Percentiles rank a stretch among this genome's conserved stretches.
Evolutionary conservation across 495 filamentous ascomycete genomes (phyloP).

Genomic region (Neurospora sp.): DNA sequence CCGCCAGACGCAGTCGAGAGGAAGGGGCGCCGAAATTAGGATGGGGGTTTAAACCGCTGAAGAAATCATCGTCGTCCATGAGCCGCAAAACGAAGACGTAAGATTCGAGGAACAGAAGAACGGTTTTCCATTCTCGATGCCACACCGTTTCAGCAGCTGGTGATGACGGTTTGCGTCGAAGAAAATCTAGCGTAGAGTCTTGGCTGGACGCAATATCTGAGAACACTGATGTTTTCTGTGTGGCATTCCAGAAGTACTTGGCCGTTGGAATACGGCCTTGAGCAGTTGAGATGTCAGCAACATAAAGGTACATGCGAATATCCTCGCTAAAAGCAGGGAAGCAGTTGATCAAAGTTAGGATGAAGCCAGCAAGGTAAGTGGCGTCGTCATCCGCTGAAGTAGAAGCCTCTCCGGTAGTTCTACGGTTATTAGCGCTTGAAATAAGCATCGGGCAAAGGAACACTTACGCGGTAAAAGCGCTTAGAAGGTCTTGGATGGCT

Average conservation of each 20-base stretch:
- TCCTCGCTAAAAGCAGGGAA: constrained; percentile 81
- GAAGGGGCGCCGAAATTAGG: neutral
- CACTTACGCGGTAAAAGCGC: constrained; percentile 28
- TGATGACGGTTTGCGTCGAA: constrained; percentile 13
- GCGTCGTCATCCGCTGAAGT: constrained; percentile 45
- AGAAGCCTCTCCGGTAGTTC: constrained; percentile 17
- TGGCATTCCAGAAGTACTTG: constrained; percentile 81
- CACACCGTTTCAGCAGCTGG: constrained; percentile 9
- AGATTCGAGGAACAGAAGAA: constrained; percentile 85
- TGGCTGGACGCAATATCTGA: constrained; percentile 39
- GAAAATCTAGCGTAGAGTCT: constrained; percentile 9
- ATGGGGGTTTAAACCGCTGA: constrained; percentile 27
- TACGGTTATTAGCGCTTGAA: constrained; percentile 11
- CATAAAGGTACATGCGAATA: constrained; percentile 90
- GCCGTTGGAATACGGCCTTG: constrained; percentile 52
- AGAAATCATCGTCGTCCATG: constrained; percentile 87
- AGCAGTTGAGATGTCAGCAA: constrained; percentile 56
- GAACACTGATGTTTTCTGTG: constrained; percentile 57
- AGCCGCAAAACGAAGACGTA: constrained; percentile 86
- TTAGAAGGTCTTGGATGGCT: constrained; percentile 30
- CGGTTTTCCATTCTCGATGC: constrained; percentile 76
- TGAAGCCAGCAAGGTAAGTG: constrained; percentile 72
- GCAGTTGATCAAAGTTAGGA: constrained; percentile 71
- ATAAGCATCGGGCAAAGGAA: constrained; percentile 3
- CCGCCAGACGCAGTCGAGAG: constrained; percentile 48